Conservation (phyloP, 169 alveolate species). For the Plasmodium vivax region DNA sequence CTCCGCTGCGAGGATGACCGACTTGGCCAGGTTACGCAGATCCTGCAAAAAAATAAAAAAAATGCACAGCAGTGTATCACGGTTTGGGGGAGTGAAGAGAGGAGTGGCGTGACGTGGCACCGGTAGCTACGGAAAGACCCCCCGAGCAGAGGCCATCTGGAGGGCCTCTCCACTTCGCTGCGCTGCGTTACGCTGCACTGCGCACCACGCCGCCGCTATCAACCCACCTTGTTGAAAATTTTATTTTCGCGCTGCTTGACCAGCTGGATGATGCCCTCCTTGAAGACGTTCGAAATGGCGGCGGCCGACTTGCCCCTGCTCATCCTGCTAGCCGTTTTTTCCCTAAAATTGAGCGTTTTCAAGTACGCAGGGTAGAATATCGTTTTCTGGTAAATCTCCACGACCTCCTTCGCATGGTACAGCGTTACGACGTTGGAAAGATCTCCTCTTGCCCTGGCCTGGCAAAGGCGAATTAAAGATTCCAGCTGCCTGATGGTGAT, state of each 20-base stretch:
- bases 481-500: slow-evolving; percentile 91
- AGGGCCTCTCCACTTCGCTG: not conserved
- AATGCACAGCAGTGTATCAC: not conserved
- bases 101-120: not conserved
- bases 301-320: slow-evolving; percentile 43
- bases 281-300: slow-evolving; percentile 22
- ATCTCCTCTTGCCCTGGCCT: slow-evolving; percentile 93
- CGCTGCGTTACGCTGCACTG: not conserved
- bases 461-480: slow-evolving; percentile 89
- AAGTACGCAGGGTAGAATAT: slow-evolving; percentile 54
- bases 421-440: slow-evolving; percentile 71
- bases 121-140: not conserved
- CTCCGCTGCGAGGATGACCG: slow-evolving; percentile 59
- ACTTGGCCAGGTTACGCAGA: slow-evolving; percentile 37
- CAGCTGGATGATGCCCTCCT: slow-evolving; percentile 35
- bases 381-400: slow-evolving; percentile 80
- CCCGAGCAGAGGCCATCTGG: not conserved
- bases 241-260: slow-evolving; percentile 5
- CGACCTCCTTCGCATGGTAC: slow-evolving; percentile 81
- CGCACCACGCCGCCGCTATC: not conserved
- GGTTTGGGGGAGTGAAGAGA: not conserved
- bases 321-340: not conserved
- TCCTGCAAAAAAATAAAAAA: slow-evolving; percentile 25
- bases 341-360: slow-evolving; percentile 42
- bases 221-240: slow-evolving; percentile 52